Evolutionary conservation across 2,329 filamentous ascomycete species (phyloP).

Genomic region (Sporothrix euskadiensis): DNA sequence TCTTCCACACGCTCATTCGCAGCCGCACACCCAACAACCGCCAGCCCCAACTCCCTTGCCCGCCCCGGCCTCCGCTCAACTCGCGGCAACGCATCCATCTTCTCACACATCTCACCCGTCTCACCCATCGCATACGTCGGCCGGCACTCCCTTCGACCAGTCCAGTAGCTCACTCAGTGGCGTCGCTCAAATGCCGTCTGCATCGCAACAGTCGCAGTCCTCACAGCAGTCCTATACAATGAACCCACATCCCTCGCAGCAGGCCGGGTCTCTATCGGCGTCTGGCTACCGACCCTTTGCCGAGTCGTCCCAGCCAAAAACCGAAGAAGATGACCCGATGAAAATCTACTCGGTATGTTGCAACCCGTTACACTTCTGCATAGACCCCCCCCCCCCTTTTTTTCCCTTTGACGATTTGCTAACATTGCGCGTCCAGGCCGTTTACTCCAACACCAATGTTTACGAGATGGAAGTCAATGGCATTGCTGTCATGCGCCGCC

Average conservation of each 20-base stretch:
- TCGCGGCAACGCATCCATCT: not conserved
- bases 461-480: slow-evolving; percentile 98
- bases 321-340: slow-evolving; percentile 47
- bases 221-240: slow-evolving; percentile 59
- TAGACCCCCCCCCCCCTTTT: not conserved
- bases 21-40: slow-evolving; percentile 28
- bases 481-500: slow-evolving; percentile 91
- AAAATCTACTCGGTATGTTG: slow-evolving; percentile 63
- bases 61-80: slow-evolving; percentile 21
- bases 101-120: slow-evolving; percentile 16
- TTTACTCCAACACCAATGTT: slow-evolving; percentile 93
- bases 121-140: slow-evolving; percentile 8
- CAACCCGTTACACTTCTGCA: not conserved
- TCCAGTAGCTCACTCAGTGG: slow-evolving; percentile 25
- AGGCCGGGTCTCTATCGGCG: slow-evolving; percentile 41
- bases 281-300: slow-evolving; percentile 45
- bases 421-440: slow-evolving; percentile 53
- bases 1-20: slow-evolving; percentile 26
- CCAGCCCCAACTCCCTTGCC: slow-evolving; percentile 5
- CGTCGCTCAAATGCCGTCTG: slow-evolving; percentile 34
- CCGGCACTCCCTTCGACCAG: slow-evolving; percentile 32
- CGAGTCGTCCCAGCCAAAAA: slow-evolving; percentile 39
- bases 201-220: slow-evolving; percentile 41
- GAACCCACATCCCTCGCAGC: slow-evolving; percentile 54
- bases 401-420: not conserved